Conservation (phyloP, 192 early-diverging fungal genomes). For the Entomortierella beljakovae region DNA sequence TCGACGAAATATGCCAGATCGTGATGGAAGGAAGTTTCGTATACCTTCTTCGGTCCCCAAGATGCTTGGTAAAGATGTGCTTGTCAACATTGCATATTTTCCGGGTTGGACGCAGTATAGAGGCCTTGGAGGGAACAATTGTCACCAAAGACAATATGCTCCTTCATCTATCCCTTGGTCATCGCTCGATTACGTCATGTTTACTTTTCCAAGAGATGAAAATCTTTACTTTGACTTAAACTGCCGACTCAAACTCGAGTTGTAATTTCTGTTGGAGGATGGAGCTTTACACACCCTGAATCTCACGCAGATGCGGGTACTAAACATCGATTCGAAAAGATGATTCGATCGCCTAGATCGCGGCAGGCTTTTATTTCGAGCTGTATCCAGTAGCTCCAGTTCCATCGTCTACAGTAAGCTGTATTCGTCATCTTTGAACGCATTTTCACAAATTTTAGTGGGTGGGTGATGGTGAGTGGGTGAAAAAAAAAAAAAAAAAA, state of each 20-base stretch:
- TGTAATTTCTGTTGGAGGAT: constrained; percentile 71
- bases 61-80: constrained; percentile 4
- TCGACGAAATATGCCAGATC: not conserved
- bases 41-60: constrained; percentile 20
- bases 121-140: constrained; percentile 27
- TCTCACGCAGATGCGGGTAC: not conserved
- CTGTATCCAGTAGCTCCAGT: constrained; percentile 37
- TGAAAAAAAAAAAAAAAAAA: too few relatives aligned
- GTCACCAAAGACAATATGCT: constrained; percentile 50
- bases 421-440: too few relatives aligned
- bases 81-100: constrained; percentile 46
- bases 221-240: constrained; percentile 50
- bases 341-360: constrained; percentile 50
- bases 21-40: constrained; percentile 16
- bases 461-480: not conserved
- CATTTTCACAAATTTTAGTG: constrained; percentile 53
- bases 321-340: constrained; percentile 58
- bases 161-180: constrained; percentile 68
- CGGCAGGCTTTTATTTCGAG: constrained; percentile 60
- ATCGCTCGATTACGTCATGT: constrained; percentile 66
- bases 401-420: too few relatives aligned
- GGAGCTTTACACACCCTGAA: constrained; percentile 66
- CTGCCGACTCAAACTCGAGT: constrained; percentile 50
- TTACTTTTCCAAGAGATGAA: constrained; percentile 48
- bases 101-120: constrained; percentile 44